Conservation (phyloP, 805 yeast species). For the Teunomyces tritomae region DNA sequence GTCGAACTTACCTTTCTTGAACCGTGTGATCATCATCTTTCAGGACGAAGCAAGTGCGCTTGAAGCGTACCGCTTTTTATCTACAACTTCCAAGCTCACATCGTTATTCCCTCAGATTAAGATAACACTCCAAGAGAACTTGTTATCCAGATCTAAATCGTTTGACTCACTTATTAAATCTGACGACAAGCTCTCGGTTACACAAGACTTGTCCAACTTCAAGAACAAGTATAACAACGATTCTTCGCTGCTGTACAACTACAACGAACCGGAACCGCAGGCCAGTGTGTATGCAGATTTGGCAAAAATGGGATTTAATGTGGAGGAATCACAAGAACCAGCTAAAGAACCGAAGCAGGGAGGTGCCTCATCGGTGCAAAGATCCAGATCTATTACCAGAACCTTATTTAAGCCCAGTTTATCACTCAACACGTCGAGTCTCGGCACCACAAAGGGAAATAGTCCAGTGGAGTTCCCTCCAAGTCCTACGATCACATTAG, state of each 20-base stretch:
- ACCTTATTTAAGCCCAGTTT: slow-evolving; percentile 37
- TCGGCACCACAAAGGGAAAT: neutral
- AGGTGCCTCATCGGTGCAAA: slow-evolving; percentile 5
- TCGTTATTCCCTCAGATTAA: slow-evolving; percentile 18
- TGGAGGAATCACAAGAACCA: slow-evolving; percentile 23
- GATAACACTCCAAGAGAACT: slow-evolving; percentile 37
- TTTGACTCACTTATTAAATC: slow-evolving; percentile 13
- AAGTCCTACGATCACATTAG: slow-evolving; percentile 40
- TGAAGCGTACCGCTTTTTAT: slow-evolving; percentile 21
- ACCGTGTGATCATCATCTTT: slow-evolving; percentile 37
- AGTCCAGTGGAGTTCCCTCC: slow-evolving; percentile 10
- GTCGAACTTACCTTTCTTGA: slow-evolving; percentile 38
- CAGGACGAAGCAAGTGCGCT: slow-evolving; percentile 27
- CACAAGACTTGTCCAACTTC: slow-evolving; percentile 23
- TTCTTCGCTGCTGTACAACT: slow-evolving; percentile 10
- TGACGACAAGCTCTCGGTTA: slow-evolving; percentile 20
- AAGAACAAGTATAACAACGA: slow-evolving; percentile 16
- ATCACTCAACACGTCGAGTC: slow-evolving; percentile 14
- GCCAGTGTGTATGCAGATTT: slow-evolving; percentile 29
- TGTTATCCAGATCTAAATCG: slow-evolving; percentile 33
- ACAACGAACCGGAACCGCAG: slow-evolving; percentile 37
- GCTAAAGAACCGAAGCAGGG: slow-evolving; percentile 17
- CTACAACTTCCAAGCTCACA: slow-evolving; percentile 7
- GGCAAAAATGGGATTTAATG: slow-evolving; percentile 31
- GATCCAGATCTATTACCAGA: slow-evolving; percentile 30